Conservation (phyloP, 1,139 yeast genomes). For the Suhomyces choctaworum region DNA sequence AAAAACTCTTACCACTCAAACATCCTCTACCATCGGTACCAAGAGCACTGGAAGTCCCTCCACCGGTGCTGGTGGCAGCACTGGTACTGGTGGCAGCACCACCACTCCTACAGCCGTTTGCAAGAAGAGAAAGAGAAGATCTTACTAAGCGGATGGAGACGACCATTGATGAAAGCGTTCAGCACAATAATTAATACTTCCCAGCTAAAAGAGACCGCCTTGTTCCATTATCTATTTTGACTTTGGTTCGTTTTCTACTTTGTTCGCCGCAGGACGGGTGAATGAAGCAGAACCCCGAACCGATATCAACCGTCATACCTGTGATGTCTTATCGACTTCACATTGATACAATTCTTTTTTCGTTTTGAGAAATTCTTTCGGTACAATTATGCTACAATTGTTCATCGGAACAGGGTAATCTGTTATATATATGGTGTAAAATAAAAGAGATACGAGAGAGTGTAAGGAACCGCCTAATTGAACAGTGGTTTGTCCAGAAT, state of each 20-base stretch:
- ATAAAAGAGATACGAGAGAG: slow-evolving; percentile 7
- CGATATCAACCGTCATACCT: slow-evolving; percentile 6
- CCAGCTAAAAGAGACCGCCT: not conserved
- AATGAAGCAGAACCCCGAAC: not conserved
- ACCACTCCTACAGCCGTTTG: slow-evolving; percentile 16
- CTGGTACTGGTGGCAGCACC: slow-evolving; percentile 15
- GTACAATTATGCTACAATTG: slow-evolving; percentile 12
- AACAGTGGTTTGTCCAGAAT: too few relatives aligned
- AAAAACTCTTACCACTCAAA: slow-evolving; percentile 28
- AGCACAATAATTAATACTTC: too few relatives aligned
- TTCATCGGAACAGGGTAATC: slow-evolving; percentile 8
- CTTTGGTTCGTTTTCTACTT: not conserved
- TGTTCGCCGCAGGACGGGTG: slow-evolving; percentile 13
- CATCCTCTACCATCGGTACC: slow-evolving; percentile 20
- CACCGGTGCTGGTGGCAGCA: slow-evolving; percentile 17
- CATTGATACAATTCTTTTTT: slow-evolving; percentile 5
- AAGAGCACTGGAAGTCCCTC: slow-evolving; percentile 19
- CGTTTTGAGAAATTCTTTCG: slow-evolving; percentile 10
- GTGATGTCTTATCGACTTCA: slow-evolving; percentile 8
- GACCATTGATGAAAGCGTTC: too few relatives aligned
- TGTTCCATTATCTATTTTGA: slow-evolving; percentile 6
- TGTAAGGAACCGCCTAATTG: too few relatives aligned
- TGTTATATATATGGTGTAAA: slow-evolving; percentile 11
- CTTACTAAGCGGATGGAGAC: slow-evolving; percentile 20
- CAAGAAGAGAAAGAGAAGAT: slow-evolving; percentile 34